phyloP scores from a whole-genome alignment of 179 eudicot genomes.

The Vitellaria paradoxa region DNA sequence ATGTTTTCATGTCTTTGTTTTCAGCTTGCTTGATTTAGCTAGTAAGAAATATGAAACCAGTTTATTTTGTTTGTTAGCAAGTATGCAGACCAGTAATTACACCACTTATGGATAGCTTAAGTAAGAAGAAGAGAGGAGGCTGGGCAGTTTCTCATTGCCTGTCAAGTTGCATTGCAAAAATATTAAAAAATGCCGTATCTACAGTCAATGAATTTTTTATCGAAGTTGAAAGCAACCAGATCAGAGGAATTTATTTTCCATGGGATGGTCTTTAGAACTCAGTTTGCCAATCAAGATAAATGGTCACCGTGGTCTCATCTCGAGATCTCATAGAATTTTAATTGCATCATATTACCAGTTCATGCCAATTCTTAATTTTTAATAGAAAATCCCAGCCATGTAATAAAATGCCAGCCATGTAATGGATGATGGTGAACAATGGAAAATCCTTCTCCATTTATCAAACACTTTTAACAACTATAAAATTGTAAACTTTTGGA shows the following conservation, averaged over 20 bases:
- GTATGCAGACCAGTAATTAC: too few species aligned
- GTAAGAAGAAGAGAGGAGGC: too few species aligned
- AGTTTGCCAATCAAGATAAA: neutral
- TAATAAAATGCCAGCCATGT: neutral
- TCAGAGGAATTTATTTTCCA: neutral
- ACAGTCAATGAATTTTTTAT: too few species aligned
- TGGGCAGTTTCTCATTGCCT: too few species aligned
- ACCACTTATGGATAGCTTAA: too few species aligned
- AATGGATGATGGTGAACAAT: neutral
- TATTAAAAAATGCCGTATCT: too few species aligned
- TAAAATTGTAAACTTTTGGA: neutral
- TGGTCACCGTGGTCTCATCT: neutral
- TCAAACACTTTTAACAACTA: neutral
- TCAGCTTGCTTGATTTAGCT: too few species aligned
- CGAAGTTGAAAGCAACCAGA: neutral
- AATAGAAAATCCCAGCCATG: neutral
- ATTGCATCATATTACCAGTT: neutral
- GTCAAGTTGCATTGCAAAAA: too few species aligned
- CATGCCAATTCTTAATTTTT: neutral
- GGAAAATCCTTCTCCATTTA: neutral
- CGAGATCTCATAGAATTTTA: neutral
- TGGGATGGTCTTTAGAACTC: neutral
- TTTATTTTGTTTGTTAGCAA: too few species aligned
- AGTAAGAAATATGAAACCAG: too few species aligned
- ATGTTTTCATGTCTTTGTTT: too few species aligned